Percentiles rank a stretch among this genome's conserved stretches.
phyloP scores from a whole-genome alignment of 2,329 filamentous ascomycete species.

The Aspergillus sp. region DNA sequence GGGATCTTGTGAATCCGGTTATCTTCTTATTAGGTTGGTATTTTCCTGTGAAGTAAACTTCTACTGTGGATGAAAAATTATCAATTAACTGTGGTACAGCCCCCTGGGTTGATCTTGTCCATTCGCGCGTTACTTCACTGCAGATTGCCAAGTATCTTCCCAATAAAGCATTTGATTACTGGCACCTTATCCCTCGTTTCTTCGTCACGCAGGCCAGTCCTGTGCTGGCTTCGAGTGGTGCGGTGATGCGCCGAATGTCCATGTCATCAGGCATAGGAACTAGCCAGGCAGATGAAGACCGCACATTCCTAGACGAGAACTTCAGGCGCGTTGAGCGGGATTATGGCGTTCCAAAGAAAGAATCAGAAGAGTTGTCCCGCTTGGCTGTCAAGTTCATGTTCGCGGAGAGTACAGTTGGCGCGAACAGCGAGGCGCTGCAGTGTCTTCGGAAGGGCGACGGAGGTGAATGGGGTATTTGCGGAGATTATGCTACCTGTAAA shows the following conservation, averaged over 20 bases:
- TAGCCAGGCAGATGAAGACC: not conserved
- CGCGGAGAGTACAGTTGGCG: constrained; percentile 34
- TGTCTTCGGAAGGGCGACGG: constrained; percentile 35
- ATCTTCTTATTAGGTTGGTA: constrained; percentile 17
- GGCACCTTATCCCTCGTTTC: constrained; percentile 30
- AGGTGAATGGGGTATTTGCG: constrained; percentile 33
- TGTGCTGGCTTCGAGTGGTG: constrained; percentile 22
- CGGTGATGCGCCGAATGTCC: constrained; percentile 14
- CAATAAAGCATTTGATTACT: constrained; percentile 22
- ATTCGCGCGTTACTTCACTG: constrained; percentile 33
- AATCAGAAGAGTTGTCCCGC: constrained; percentile 19
- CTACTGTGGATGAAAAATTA: too few species aligned
- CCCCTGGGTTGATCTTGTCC: constrained; percentile 44
- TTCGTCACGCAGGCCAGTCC: constrained; percentile 23
- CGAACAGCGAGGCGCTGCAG: constrained; percentile 40
- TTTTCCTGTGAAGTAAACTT: not conserved
- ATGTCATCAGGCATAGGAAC: not conserved
- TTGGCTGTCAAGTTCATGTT: constrained; percentile 20
- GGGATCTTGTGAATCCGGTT: constrained; percentile 6
- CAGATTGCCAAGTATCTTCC: constrained; percentile 28
- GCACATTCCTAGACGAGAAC: constrained; percentile 14
- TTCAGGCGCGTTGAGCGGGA: constrained; percentile 17
- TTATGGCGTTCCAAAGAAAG: constrained; percentile 16
- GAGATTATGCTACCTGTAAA: constrained; percentile 33
- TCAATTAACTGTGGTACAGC: constrained; percentile 19